Percentiles rank a stretch among this genome's conserved stretches.
These are phyloP conservation scores for Zygoascus bituminiphila DNA, from an alignment of 805 yeast species.

Conservation along the genomic window DNA sequence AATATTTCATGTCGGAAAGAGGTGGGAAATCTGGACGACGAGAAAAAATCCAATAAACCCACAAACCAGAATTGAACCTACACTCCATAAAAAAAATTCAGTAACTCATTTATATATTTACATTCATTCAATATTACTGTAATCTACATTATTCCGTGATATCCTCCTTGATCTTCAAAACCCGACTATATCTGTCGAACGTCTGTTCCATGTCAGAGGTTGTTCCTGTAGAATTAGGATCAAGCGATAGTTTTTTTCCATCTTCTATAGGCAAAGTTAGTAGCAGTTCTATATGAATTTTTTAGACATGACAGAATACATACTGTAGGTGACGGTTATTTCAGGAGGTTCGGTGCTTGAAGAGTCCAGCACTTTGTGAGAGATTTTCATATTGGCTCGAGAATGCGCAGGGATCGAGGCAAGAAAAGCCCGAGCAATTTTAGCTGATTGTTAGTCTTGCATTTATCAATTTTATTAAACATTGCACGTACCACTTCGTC, in stretches of 20 bases:
- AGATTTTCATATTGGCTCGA: constrained; percentile 52
- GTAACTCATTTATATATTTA: too few species aligned
- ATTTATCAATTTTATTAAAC: neutral
- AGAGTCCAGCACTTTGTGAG: constrained; percentile 50
- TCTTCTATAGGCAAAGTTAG: constrained; percentile 39
- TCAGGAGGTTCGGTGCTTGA: constrained; percentile 43
- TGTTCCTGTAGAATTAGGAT: constrained; percentile 45
- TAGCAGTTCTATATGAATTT: neutral
- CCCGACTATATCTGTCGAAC: constrained; percentile 78
- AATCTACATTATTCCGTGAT: constrained; percentile 37
- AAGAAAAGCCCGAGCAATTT: constrained; percentile 70
- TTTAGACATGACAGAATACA: constrained; percentile 12
- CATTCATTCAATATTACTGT: too few species aligned
- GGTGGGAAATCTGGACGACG: too few species aligned
- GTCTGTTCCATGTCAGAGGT: constrained; percentile 56
- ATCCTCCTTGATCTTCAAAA: constrained; percentile 65
- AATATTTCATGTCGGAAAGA: too few species aligned
- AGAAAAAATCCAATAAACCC: too few species aligned
- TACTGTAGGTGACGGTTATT: constrained; percentile 64
- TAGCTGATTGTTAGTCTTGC: constrained; percentile 35
- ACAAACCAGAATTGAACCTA: too few species aligned
- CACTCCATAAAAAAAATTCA: too few species aligned
- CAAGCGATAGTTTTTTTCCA: constrained; percentile 57
- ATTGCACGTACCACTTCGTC: constrained; percentile 16
- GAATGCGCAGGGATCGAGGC: constrained; percentile 72